These are phyloP conservation scores for Rhexocercosporidium sp. DNA, from an alignment of 2,329 filamentous ascomycete species.

Conservation along the genomic window DNA sequence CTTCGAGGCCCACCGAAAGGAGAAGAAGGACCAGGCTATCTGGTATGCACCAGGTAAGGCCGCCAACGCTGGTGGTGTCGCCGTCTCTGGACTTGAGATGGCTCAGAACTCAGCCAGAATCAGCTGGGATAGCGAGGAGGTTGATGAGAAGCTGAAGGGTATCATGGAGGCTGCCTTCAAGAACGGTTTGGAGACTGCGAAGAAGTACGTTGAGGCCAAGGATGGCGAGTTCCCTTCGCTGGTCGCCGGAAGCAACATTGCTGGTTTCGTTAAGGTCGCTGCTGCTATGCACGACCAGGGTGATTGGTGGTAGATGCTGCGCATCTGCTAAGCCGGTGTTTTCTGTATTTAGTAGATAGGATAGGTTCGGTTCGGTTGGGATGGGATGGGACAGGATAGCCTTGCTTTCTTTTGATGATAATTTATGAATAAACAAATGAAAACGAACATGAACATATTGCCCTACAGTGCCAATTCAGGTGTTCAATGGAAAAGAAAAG, in stretches of 20 bases:
- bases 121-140: conserved; percentile 86
- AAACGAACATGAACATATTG: not conserved
- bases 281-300: conserved; percentile 95
- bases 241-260: conserved; percentile 95
- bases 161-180: conserved; percentile 97
- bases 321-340: not conserved
- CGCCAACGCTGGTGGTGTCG: conserved; percentile 96
- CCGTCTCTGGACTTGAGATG: conserved; percentile 98
- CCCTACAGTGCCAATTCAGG: no score
- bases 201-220: conserved; percentile 79
- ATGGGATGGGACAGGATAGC: not conserved
- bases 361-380: conserved; percentile 7
- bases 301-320: conserved; percentile 75
- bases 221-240: conserved; percentile 88
- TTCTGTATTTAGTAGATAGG: conserved; percentile 21
- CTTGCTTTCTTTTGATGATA: conserved; percentile 1
- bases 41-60: conserved; percentile 99
- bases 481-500: no score
- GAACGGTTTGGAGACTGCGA: conserved; percentile 85
- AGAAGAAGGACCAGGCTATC: conserved; percentile 71
- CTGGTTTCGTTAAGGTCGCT: conserved; percentile 95
- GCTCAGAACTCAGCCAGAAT: conserved; percentile 93
- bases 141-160: conserved; percentile 85
- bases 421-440: conserved; percentile 10
- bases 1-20: conserved; percentile 80